Conservation (phyloP, 495 filamentous ascomycete species). For the Daldinia bambusicola region DNA sequence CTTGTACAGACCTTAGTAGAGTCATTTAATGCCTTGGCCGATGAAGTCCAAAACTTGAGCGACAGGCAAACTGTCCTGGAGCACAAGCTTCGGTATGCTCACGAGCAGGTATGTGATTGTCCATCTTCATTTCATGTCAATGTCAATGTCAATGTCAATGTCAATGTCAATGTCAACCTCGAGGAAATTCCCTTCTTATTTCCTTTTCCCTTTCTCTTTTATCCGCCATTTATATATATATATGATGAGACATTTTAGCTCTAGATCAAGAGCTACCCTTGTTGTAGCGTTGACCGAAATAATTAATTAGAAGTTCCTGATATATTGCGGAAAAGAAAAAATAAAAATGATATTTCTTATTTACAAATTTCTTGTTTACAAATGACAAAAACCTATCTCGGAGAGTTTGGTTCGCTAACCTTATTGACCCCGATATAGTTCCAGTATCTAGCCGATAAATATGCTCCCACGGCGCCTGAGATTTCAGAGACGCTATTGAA, state of each 20-base stretch:
- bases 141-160: background rate
- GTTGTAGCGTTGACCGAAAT: constrained; percentile 64
- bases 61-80: constrained; percentile 65
- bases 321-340: constrained; percentile 23
- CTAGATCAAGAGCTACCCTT: constrained; percentile 73
- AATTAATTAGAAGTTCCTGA: constrained; percentile 50
- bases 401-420: constrained; percentile 26
- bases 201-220: constrained; percentile 25
- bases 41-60: constrained; percentile 65
- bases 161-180: background rate
- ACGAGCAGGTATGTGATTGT: constrained; percentile 63
- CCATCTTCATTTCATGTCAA: constrained; percentile 2
- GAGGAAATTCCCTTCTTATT: background rate
- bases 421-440: constrained; percentile 50
- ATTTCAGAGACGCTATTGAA: constrained; percentile 64
- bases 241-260: constrained; percentile 72
- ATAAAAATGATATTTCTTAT: background rate
- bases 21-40: constrained; percentile 72
- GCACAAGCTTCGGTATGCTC: constrained; percentile 67
- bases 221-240: constrained; percentile 49
- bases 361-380: no score
- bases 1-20: constrained; percentile 62
- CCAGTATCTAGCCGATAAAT: constrained; percentile 66
- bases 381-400: constrained; percentile 27
- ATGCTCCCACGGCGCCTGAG: constrained; percentile 63